Conservation (phyloP, 306 rosid genomes). For the Cucumis melo region DNA sequence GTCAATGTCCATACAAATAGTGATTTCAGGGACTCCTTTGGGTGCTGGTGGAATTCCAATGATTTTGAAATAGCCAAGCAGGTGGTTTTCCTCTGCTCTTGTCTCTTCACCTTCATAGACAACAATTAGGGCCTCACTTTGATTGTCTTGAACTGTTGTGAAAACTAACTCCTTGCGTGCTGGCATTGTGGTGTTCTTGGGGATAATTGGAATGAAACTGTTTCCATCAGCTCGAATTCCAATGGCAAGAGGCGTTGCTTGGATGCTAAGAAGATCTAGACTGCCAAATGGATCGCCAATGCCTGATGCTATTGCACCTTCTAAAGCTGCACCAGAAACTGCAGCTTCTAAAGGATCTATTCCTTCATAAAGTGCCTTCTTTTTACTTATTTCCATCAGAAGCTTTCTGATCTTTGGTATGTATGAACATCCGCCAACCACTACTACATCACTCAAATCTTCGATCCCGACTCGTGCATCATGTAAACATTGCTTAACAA, state of each 20-base stretch:
- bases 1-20: slow-evolving; percentile 70
- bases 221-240: slow-evolving; percentile 72
- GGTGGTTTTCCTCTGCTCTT: slow-evolving; percentile 46
- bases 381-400: slow-evolving; percentile 24
- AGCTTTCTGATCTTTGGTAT: slow-evolving; percentile 57
- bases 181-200: slow-evolving; percentile 64
- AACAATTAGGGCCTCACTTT: slow-evolving; percentile 52
- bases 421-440: slow-evolving; percentile 69
- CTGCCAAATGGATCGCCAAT: slow-evolving; percentile 61
- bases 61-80: slow-evolving; percentile 73
- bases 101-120: slow-evolving; percentile 70
- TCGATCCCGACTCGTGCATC: slow-evolving; percentile 51
- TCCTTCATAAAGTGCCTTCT: slow-evolving; percentile 37
- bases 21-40: slow-evolving; percentile 60
- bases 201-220: slow-evolving; percentile 48
- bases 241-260: slow-evolving; percentile 62
- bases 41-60: slow-evolving; percentile 55
- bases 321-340: slow-evolving; percentile 71
- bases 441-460: slow-evolving; percentile 52
- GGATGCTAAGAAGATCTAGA: slow-evolving; percentile 67
- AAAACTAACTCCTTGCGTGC: slow-evolving; percentile 53
- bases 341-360: slow-evolving; percentile 74
- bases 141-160: slow-evolving; percentile 62
- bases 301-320: slow-evolving; percentile 83
- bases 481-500: slow-evolving; percentile 48